Evolutionary conservation across 352 stramenopile species (phyloP), one percentile per base, ranked within the genome.

Genomic region (Globisporangium irregulare): DNA sequence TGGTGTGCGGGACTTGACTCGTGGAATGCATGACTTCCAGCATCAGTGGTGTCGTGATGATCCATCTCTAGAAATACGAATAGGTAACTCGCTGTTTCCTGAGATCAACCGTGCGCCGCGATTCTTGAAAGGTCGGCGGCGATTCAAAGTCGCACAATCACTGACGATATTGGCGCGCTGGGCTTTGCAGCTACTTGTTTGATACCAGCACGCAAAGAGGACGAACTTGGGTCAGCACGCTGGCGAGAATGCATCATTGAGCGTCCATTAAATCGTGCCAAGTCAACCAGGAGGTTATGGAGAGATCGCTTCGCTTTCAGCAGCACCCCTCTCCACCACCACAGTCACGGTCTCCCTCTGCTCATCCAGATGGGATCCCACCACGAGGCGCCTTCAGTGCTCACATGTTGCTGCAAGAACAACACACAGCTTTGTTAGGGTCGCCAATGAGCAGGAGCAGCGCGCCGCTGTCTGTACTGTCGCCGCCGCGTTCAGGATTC

Each of bases 351-450:
- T n/a, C 15, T 22, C 18, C 15, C 4, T 22, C 41, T 50, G 15
- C 41, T 50, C 15, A 43, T 25, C 64, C 70, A 59, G 65, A 32
- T 22, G n/a, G 25, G 25, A 60, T 80, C 59, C 71, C 73, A 36
- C 61, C 67, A 67, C 76, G 72, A 59, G 76, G 76, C 12, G 67
- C 73, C 34, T 84, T 80, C 66, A 84, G 77, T 59, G 63, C 69
- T n/a, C 70, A 77, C 58, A 73, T 80, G 72, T 27, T 77, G 56
- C 59, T 72, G 4, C 32, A 12, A 4, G 3, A 12, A 10, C 36
- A 4, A 22, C 36, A 4, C 36, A 50, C 4, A 4, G 29, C 32
- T 15, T 4, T 34, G 18, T n/a, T 36, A 32, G 56, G 32, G 1
- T 50, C 56, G 4, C 56, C 24, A 20, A 48, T 18, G 56, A 48